phyloP scores from a whole-genome alignment of 352 stramenopile species.

The Phytophthora europaea region DNA sequence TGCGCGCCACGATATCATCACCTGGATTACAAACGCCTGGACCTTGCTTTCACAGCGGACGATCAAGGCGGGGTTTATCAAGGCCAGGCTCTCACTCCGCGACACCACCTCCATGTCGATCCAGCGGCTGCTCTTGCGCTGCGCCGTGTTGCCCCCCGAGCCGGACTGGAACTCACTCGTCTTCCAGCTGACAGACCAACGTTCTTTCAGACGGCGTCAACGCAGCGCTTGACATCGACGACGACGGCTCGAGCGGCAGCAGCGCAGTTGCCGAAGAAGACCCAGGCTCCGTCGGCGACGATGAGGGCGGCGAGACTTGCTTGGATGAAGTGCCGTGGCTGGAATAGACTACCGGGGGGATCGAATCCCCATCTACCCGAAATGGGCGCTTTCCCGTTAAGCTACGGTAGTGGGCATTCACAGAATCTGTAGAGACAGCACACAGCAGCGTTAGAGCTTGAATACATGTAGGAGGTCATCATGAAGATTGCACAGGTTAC shows the following conservation, averaged over 20 bases:
- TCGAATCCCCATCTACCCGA: background rate
- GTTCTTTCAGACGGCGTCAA: background rate
- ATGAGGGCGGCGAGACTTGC: background rate
- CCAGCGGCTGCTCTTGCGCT: background rate
- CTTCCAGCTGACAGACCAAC: background rate
- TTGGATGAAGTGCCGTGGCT: background rate
- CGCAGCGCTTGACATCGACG: background rate
- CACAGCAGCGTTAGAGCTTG: background rate
- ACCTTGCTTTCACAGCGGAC: background rate
- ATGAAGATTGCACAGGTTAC: background rate
- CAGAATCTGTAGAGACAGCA: background rate
- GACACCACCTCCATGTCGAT: background rate
- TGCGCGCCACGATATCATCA: no score
- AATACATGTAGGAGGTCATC: background rate
- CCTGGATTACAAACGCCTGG: background rate
- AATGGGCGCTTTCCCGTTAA: background rate
- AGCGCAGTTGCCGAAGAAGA: background rate
- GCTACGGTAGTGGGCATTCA: background rate
- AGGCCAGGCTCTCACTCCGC: background rate
- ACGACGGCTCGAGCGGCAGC: background rate
- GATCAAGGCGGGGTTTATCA: background rate
- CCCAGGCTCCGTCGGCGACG: background rate
- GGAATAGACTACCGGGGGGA: background rate
- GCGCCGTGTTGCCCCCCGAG: background rate
- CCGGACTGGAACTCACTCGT: background rate